A percentile compares a stretch with the other conserved stretches of the same genome.
These are phyloP conservation scores for Heterobasidion irregulare DNA, from an alignment of 1,284 basidiomycete species.

Conservation along the genomic window DNA sequence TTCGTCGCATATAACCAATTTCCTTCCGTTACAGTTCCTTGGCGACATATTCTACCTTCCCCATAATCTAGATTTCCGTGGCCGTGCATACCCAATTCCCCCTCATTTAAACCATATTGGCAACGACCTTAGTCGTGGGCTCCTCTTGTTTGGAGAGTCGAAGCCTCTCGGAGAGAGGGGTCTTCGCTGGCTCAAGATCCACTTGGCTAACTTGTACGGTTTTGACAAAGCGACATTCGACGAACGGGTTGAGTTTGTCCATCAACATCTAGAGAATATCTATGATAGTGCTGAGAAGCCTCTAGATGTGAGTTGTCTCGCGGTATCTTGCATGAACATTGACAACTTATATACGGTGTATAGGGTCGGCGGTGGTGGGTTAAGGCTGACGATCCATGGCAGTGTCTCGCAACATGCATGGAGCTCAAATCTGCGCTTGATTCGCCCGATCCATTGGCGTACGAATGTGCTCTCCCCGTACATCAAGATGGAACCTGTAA, in stretches of 20 bases:
- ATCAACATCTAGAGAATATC: constrained; percentile 70
- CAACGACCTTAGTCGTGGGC: constrained; percentile 87
- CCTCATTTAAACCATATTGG: constrained; percentile 96
- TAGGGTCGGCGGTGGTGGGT: constrained; percentile 84
- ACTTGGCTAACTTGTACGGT: constrained; percentile 89
- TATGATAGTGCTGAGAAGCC: constrained; percentile 84
- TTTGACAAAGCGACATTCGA: constrained; percentile 94
- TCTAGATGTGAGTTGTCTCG: constrained; percentile 44
- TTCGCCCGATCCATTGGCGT: constrained; percentile 66
- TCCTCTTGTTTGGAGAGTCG: constrained; percentile 79
- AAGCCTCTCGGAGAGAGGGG: constrained; percentile 80
- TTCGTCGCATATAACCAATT: neutral
- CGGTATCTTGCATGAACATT: neutral
- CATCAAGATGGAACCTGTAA: constrained; percentile 99
- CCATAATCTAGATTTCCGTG: constrained; percentile 98
- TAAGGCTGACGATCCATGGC: constrained; percentile 94
- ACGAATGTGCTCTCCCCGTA: constrained; percentile 76
- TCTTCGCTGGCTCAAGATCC: constrained; percentile 82
- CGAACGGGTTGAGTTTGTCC: constrained; percentile 79
- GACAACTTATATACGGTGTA: neutral
- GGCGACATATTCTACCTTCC: constrained; percentile 89
- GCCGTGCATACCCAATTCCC: constrained; percentile 94
- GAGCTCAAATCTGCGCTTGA: constrained; percentile 79
- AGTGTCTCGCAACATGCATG: constrained; percentile 88
- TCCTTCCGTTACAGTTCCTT: constrained; percentile 48